phyloP scores from a whole-genome alignment of 176 grass and related monocot species.

The Phyllostachys edulis region DNA sequence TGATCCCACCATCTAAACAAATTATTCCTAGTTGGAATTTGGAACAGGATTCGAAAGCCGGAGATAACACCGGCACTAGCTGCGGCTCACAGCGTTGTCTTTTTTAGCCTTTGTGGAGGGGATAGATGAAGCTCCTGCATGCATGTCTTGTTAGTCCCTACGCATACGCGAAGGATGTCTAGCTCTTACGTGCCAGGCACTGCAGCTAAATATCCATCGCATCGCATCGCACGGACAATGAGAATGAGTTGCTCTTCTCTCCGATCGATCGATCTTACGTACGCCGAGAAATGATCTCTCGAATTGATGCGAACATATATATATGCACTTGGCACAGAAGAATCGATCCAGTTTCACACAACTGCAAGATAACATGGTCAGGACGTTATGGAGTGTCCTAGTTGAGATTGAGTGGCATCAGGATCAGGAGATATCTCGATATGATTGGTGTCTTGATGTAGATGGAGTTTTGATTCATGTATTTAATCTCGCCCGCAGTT shows the following conservation, averaged over 20 bases:
- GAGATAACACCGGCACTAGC: background rate
- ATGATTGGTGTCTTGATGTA: background rate
- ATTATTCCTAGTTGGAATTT: background rate
- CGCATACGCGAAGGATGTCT: background rate
- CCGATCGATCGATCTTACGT: background rate
- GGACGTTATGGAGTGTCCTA: background rate
- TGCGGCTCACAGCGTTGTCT: background rate
- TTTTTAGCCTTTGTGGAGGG: background rate
- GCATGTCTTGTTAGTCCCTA: background rate
- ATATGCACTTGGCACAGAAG: background rate
- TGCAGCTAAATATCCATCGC: background rate
- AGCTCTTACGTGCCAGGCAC: background rate
- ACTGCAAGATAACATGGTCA: background rate
- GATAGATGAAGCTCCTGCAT: background rate
- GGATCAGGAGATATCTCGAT: background rate
- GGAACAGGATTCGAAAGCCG: constrained; percentile 12
- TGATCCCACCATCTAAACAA: too few relatives aligned
- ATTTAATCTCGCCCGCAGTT: background rate
- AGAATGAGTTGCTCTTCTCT: background rate
- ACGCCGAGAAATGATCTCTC: background rate
- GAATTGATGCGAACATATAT: background rate
- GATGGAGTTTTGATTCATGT: background rate
- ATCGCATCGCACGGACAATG: background rate
- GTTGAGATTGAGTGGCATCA: background rate
- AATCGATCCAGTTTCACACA: background rate